Evolutionary conservation across 768 basidiomycete species (phyloP).

Genomic region (Candolleomyces eurysporus): DNA sequence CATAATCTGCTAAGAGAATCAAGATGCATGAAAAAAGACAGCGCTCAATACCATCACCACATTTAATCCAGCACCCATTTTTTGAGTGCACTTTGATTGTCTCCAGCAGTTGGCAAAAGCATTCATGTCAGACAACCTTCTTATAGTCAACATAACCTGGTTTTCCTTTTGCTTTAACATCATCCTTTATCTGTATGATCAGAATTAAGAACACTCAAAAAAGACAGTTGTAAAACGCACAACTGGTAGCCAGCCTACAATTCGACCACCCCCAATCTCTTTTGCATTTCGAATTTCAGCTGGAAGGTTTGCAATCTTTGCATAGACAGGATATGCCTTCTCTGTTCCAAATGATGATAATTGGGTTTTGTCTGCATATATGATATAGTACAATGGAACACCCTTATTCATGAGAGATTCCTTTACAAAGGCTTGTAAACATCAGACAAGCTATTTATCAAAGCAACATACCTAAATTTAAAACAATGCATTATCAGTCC

Average conservation of each 20-base stretch:
- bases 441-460: not conserved
- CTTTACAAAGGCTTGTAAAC: not conserved
- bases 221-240: constrained; percentile 8
- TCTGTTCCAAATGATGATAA: constrained; percentile 29
- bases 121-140: constrained; percentile 35
- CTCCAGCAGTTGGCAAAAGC: constrained; percentile 29
- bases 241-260: constrained; percentile 25
- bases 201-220: constrained; percentile 36
- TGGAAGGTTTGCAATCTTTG: constrained; percentile 23
- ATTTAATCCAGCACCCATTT: constrained; percentile 8
- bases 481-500: constrained; percentile 9
- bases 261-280: constrained; percentile 24
- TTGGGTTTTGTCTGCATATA: constrained; percentile 35
- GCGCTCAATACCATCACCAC: constrained; percentile 18
- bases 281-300: constrained; percentile 26
- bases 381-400: constrained; percentile 26
- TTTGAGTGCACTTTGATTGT: constrained; percentile 16
- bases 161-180: constrained; percentile 24
- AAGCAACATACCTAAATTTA: constrained; percentile 16
- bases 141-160: constrained; percentile 31
- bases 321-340: constrained; percentile 32
- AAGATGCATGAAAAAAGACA: constrained; percentile 35
- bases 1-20: constrained; percentile 40
- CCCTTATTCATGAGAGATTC: constrained; percentile 15
- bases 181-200: constrained; percentile 28